Conservation (phyloP, 2,329 filamentous ascomycete genomes). For the Xylariaceae sp. region DNA sequence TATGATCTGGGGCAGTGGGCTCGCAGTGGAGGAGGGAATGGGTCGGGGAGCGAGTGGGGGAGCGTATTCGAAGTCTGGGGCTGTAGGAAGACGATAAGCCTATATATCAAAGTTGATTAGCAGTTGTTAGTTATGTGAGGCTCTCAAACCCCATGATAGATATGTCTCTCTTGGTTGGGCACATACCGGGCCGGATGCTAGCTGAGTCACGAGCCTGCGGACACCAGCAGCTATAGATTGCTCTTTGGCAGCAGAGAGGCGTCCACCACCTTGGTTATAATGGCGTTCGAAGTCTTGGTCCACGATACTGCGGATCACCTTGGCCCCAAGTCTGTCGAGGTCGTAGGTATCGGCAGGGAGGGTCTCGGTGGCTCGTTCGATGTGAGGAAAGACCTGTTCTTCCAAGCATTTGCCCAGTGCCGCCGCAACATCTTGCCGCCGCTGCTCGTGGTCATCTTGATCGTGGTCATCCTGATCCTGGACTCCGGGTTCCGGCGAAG, state of each 20-base stretch:
- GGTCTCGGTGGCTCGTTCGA: slow-evolving; percentile 21
- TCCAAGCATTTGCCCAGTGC: slow-evolving; percentile 22
- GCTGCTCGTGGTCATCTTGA: not conserved
- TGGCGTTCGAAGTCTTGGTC: slow-evolving; percentile 22
- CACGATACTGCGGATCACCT: slow-evolving; percentile 21
- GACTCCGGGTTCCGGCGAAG: not conserved
- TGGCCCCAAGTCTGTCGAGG: slow-evolving; percentile 21
- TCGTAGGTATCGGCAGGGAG: slow-evolving; percentile 21
- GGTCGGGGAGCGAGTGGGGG: not conserved
- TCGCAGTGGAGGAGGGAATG: not conserved
- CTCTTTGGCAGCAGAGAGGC: slow-evolving; percentile 18
- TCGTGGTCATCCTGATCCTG: not conserved
- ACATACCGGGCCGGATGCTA: slow-evolving; percentile 20
- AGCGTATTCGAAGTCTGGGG: not conserved
- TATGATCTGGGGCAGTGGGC: slow-evolving; percentile 11
- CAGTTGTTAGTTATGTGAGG: not conserved
- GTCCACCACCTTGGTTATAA: slow-evolving; percentile 21
- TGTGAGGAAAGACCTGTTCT: slow-evolving; percentile 27
- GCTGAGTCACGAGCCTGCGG: slow-evolving; percentile 20
- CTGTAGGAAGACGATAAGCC: slow-evolving; percentile 18
- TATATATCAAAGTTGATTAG: slow-evolving; percentile 7
- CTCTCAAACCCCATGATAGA: not conserved
- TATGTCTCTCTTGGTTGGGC: not conserved
- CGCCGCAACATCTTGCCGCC: slow-evolving; percentile 2
- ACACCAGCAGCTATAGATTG: slow-evolving; percentile 19